phyloP scores from a whole-genome alignment of 306 rosid genomes.

The Pyrus pyrifolia region DNA sequence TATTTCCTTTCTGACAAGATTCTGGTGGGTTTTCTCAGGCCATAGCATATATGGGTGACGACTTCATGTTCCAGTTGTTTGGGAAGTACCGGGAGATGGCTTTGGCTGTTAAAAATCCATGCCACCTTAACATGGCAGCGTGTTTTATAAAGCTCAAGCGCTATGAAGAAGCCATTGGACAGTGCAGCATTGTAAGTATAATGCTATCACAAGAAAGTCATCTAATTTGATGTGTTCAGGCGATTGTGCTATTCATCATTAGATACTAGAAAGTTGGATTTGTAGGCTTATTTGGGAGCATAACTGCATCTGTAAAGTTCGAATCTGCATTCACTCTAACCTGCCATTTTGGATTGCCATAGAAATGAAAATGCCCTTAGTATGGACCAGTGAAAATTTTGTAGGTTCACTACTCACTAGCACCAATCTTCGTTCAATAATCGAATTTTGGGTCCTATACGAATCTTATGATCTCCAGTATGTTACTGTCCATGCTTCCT shows the following conservation, averaged over 20 bases:
- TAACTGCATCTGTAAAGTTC: not conserved
- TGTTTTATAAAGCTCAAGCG: conserved; percentile 82
- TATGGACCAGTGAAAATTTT: not conserved
- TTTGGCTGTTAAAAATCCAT: conserved; percentile 86
- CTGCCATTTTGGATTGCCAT: not conserved
- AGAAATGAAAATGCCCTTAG: not conserved
- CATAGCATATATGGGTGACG: conserved; percentile 89
- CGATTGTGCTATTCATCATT: not conserved
- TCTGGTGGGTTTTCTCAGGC: conserved; percentile 40
- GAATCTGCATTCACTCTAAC: not conserved
- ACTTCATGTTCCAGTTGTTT: conserved; percentile 94
- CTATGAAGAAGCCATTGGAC: conserved; percentile 81
- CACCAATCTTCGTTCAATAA: not conserved
- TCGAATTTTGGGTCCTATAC: not conserved
- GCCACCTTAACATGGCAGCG: conserved; percentile 92
- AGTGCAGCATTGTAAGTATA: conserved; percentile 66
- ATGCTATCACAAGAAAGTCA: not conserved
- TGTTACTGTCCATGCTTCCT: not conserved
- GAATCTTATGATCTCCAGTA: not conserved
- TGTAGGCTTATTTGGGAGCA: not conserved
- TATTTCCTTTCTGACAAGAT: conserved; percentile 6
- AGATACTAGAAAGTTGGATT: not conserved
- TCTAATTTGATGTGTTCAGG: not conserved
- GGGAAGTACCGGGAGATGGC: conserved; percentile 95
- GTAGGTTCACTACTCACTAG: not conserved